Base-by-base conservation (phyloP, 108 stramenopile species). In the Pseudonitzschia pungens region DNA sequence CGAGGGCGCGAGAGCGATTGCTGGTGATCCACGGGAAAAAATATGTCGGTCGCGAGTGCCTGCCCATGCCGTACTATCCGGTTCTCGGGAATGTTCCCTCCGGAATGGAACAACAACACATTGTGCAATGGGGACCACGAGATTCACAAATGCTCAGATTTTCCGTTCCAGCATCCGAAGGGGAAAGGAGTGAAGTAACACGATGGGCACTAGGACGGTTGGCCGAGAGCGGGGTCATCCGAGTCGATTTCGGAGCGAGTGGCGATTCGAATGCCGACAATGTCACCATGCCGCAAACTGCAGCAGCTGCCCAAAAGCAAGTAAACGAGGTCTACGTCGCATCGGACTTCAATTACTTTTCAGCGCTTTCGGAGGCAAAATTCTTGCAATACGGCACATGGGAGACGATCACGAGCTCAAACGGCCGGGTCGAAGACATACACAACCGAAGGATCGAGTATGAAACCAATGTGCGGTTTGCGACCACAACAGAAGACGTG, bases 401-500 rank as follows among this genome's bases (percentile, higher is more conserved):
- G 40, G n/a, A n/a, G 60, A 62, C 29, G 15, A 31, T 8, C n/a
- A 20, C 29, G 29, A 31, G 29, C 32, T 15, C 29, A 4, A 29
- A 10, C 4, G 60, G 40, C 11, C 33, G 22, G 12, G 15, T 1
- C 9, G 57, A 58, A 8, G 11, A 14, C 8, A 58, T 26, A 28
- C 29, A 27, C 21, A 58, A 31, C 31, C 15, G 26, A 14, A 62
- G 60, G 40, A 62, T 62, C 11, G 2, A 15, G 2, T 62, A 62
- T 18, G 40, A 62, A 40, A 62, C 60, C n/a, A 41, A 62, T 18
- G 33, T 62, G 12, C 60, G 29, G 29, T 62, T 62, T 33, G n/a
- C 60, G 29, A 62, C 60, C 5, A 62, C 60, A 4, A 62, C 32
- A 33, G 60, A 62, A 62, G 60, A 62, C 40, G 60, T 62, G 8